Base-by-base conservation (phyloP, 2,329 filamentous ascomycete genomes). In the Cercospora zeae-maydis region DNA sequence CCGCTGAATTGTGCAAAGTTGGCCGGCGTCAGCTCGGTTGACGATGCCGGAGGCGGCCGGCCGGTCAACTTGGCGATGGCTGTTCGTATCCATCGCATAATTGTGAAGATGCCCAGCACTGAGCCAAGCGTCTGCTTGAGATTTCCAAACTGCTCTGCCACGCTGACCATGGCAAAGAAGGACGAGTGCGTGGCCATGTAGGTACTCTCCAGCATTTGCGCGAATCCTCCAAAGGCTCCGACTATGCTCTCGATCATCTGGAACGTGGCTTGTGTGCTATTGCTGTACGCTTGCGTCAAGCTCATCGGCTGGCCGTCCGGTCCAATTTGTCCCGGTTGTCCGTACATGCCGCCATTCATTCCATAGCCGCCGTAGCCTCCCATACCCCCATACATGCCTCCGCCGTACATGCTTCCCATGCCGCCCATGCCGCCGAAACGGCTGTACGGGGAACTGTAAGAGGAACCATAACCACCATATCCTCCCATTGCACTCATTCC, bases 121-220 rank as follows among this genome's bases (percentile, higher is more conserved):
- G 92, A 96, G 66, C 96, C 95, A 13, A 99, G 86, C 0, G 93
- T 96, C 75, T 96, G 93, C 68, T 92, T 89, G 54, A 99, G 82
- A 72, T 93, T 96, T 63, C 92, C 90, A 71, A 99, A 96, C 76
- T 99, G 95, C 76, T 99, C 96, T 55, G 95, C 95, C 39, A 99
- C 96, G 8, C 93, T 95, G 39, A 99, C 91, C 93, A 99, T 98
- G 60, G 95, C 95, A 73, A 98, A 99, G 78, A 99, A 99, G 59
- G 92, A 96, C 5, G 93, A 97, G 78, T 99, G 95, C 0, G 95
- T 99, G 31, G 96, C 95, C 96, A 99, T 99, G 73, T 97, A 99
- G 10, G 95, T 98, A 81, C 95, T 98, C 79, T 99, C 95, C 30
- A 99, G 84, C 95, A 99, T 99, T 81, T 99, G 95, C 11, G 96